These are phyloP conservation scores for Amoebophrya sp. DNA, from an alignment of 169 alveolate species.

Conservation along the genomic window DNA sequence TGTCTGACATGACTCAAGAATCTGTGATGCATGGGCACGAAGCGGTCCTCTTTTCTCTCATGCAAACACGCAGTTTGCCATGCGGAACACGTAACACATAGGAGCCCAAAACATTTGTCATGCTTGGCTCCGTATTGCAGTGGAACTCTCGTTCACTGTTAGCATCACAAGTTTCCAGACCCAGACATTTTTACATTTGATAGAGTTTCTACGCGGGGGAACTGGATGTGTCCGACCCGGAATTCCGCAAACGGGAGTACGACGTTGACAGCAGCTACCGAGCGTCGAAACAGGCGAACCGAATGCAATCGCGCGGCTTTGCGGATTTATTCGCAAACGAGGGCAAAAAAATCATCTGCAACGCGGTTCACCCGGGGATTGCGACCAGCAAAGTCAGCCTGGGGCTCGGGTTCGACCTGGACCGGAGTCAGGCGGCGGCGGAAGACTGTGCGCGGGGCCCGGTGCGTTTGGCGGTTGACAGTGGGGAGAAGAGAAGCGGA, in stretches of 20 bases:
- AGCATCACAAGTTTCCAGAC: no score
- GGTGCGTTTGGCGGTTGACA: background rate
- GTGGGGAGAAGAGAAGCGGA: background rate
- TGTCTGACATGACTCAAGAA: no score
- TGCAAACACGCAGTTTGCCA: no score
- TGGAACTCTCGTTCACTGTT: no score
- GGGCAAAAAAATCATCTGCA: background rate
- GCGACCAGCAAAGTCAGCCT: background rate
- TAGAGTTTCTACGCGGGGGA: conserved; percentile 2
- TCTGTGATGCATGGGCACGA: no score
- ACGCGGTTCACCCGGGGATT: background rate
- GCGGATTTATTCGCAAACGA: background rate
- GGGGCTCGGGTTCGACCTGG: background rate
- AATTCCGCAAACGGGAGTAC: background rate
- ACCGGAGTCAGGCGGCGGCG: conserved; percentile 4
- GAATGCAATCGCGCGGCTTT: background rate
- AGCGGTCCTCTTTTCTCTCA: no score
- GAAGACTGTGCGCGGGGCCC: background rate
- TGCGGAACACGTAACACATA: no score
- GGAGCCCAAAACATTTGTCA: no score
- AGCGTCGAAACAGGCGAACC: background rate
- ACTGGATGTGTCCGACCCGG: background rate
- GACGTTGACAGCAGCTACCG: background rate
- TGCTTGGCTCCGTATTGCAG: no score
- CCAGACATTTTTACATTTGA: no score